Percentiles rank a stretch among this genome's conserved stretches.
Evolutionary conservation across 2,329 filamentous ascomycete species (phyloP).

Genomic region (Aspergillus sp.): DNA sequence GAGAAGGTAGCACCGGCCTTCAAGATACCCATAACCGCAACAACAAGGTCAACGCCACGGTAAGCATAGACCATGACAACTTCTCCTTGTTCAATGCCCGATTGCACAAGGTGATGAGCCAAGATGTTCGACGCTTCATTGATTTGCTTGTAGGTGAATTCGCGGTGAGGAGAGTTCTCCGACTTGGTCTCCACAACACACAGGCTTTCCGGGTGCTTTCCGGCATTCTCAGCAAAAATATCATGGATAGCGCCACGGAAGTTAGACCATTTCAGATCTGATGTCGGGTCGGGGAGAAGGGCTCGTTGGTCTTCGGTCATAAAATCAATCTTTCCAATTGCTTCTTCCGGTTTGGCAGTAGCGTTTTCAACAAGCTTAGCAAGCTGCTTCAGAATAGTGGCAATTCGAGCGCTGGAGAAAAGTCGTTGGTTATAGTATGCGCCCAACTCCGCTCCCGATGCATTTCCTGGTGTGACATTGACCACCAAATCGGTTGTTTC

Average conservation of each 20-base stretch:
- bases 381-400: conserved; percentile 40
- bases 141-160: conserved; percentile 82
- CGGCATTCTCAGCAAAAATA: conserved; percentile 48
- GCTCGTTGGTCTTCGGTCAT: conserved; percentile 30
- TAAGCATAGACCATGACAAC: conserved; percentile 92
- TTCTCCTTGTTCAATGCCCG: conserved; percentile 72
- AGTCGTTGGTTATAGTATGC: conserved; percentile 43
- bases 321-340: conserved; percentile 41
- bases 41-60: conserved; percentile 71
- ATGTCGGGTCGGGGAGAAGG: conserved; percentile 38
- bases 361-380: conserved; percentile 37
- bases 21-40: conserved; percentile 73
- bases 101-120: conserved; percentile 70
- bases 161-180: conserved; percentile 51
- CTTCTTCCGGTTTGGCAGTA: conserved; percentile 33
- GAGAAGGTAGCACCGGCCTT: conserved; percentile 57
- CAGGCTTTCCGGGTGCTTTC: conserved; percentile 61
- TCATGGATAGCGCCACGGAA: conserved; percentile 43
- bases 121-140: conserved; percentile 76
- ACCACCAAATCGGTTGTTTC: conserved; percentile 40
- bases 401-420: conserved; percentile 42
- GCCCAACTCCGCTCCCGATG: conserved; percentile 26
- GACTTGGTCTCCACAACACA: conserved; percentile 64
- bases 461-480: conserved; percentile 27
- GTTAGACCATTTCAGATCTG: conserved; percentile 41